Base-by-base conservation (phyloP, 257 asterid species). In the Verbena officinalis region DNA sequence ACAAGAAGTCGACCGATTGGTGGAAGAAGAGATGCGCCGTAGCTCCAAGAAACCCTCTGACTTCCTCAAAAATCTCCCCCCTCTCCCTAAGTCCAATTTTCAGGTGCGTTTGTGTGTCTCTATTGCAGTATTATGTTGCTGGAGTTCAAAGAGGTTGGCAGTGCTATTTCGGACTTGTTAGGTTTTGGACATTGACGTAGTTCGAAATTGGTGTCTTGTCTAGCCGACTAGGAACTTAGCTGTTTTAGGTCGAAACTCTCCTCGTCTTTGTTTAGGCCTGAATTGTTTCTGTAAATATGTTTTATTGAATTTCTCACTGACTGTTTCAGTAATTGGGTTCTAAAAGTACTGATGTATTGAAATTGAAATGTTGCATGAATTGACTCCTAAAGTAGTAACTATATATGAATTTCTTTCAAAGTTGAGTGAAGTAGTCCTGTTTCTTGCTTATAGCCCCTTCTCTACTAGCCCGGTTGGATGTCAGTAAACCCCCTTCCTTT, bases 11-110 rank as follows among this genome's bases (percentile, higher is more conserved):
- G 96, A 94, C 77, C 95, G 85, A 61, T 76, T 94, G 59, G 95
- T 94, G 44, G 96, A 90, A 67, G 95, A 86, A 55, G 99, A 94
- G 77, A 90, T 90, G 98, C 95, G 84, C 21, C 89, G 84, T 21
- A 94, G 96, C 83, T 78, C 84, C 14, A 88, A 83, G 77, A 90
- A 82, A 51, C 99, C 99, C 59, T 82, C 99, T 58, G 96, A 90
- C 73, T 94, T 94, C 75, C 96, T 94, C 85, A 81, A 88, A 75
- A 83, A 79, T 61, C 96, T 94, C 1, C 96, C 95, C 55, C 91
- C 96, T 38, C 96, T 86, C 55, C 90, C 95, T 30, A 78, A 67
- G 23, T 67, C 71, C 73, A 75, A 71, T 21, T 90, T 88, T 59
- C 68, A 88, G 99, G 99, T 90, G 24, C 38, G 17, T 24, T 0